These are phyloP conservation scores for Apiospora phragmitis DNA, from an alignment of 2,329 filamentous ascomycete species.

Conservation along the genomic window DNA sequence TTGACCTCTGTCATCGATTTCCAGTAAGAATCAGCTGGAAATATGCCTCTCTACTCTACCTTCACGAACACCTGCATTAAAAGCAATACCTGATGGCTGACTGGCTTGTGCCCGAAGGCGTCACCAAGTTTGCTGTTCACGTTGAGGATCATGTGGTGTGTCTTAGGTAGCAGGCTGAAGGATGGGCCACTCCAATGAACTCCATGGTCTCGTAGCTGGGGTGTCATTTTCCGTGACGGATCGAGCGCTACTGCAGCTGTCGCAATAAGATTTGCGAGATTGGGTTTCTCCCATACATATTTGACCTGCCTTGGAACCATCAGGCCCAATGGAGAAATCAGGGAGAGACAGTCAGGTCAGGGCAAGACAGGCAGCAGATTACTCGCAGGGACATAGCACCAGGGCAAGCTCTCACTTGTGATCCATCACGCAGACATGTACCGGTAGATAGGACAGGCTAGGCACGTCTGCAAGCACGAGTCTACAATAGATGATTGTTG, in stretches of 20 bases:
- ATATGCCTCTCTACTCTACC: no score
- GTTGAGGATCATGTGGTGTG: not conserved
- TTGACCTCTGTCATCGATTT: not conserved
- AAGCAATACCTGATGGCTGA: not conserved
- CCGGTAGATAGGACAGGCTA: not conserved
- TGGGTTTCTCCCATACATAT: conserved; percentile 5
- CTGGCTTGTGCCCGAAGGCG: not conserved
- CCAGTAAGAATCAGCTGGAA: no score
- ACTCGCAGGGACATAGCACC: conserved; percentile 6
- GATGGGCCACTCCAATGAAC: not conserved
- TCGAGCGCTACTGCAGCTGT: conserved; percentile 10
- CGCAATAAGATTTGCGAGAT: conserved; percentile 10
- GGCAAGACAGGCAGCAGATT: not conserved
- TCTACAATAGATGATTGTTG: not conserved
- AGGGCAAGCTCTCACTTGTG: not conserved
- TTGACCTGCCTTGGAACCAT: conserved; percentile 5
- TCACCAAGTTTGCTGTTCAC: not conserved
- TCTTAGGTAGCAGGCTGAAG: not conserved
- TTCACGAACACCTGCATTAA: not conserved
- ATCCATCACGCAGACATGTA: not conserved
- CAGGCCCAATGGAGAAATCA: not conserved
- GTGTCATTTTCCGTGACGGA: not conserved
- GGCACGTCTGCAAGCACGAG: not conserved
- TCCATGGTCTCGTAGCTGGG: not conserved
- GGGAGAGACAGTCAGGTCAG: not conserved